Evolutionary conservation across 2,329 filamentous ascomycete species (phyloP).

Genomic region (Lasiodiplodia gonubiensis): DNA sequence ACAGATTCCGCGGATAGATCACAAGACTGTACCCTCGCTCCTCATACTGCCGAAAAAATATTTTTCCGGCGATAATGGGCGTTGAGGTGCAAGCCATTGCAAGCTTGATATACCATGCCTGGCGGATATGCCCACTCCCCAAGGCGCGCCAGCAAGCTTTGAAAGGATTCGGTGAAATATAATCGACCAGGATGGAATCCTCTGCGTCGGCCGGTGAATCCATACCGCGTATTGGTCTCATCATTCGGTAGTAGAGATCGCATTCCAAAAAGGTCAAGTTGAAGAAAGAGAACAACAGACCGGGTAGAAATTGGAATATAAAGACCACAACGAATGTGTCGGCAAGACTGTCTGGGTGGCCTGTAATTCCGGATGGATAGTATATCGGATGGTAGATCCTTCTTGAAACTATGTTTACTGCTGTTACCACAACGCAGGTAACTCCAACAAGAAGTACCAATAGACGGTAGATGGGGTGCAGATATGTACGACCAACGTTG

Average conservation of each 20-base stretch:
- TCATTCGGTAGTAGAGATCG: background rate
- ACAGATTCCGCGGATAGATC: background rate
- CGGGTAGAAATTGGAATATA: background rate
- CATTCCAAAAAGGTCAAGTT: background rate
- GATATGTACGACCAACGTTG: no score
- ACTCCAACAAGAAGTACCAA: no score
- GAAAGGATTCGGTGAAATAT: background rate
- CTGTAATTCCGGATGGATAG: no score
- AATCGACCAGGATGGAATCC: background rate
- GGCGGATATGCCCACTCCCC: background rate
- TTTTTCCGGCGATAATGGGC: background rate
- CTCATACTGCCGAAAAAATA: background rate
- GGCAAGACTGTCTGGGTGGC: no score
- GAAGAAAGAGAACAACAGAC: background rate
- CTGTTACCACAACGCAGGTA: no score
- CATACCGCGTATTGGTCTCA: background rate
- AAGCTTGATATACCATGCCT: background rate
- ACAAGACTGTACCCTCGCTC: background rate
- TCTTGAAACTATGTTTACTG: no score
- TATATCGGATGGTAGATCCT: no score
- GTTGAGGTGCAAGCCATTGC: background rate
- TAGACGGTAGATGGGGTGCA: no score
- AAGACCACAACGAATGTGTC: background rate
- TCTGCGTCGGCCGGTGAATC: background rate
- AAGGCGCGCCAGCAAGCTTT: background rate